phyloP scores from a whole-genome alignment of 192 early-diverging fungal species.

The Kappamyces sp. region DNA sequence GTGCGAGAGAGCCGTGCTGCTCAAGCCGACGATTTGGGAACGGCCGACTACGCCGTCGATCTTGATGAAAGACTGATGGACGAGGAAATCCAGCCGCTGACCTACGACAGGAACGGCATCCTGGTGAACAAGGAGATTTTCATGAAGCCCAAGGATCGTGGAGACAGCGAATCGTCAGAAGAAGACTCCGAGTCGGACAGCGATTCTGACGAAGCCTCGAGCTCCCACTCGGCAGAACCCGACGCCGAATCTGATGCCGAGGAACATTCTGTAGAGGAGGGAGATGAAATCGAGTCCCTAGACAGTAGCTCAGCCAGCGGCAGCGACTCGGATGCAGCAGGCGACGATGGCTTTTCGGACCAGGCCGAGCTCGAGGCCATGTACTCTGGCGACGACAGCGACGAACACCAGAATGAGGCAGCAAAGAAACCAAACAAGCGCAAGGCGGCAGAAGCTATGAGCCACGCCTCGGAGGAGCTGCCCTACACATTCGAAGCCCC shows the following conservation, averaged over 20 bases:
- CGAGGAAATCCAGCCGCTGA: conserved; percentile 34
- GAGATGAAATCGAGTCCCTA: conserved; percentile 8
- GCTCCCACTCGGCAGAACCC: conserved; percentile 5
- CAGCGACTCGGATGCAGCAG: conserved; percentile 32
- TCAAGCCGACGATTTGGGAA: conserved; percentile 49
- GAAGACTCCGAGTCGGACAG: conserved; percentile 35
- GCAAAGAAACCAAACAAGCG: conserved; percentile 28
- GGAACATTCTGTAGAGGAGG: conserved; percentile 22
- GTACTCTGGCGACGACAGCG: conserved; percentile 25
- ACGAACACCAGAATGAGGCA: conserved; percentile 27
- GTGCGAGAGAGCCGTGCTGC: conserved; percentile 20
- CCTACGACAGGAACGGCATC: conserved; percentile 45
- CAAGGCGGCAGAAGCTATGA: conserved; percentile 18
- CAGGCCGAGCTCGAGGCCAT: conserved; percentile 24
- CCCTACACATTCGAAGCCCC: conserved; percentile 87
- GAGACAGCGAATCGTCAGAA: conserved; percentile 36
- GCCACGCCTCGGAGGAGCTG: conserved; percentile 43
- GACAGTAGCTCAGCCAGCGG: neutral
- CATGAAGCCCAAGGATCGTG: conserved; percentile 20
- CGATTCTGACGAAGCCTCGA: conserved; percentile 27
- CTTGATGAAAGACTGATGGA: conserved; percentile 19
- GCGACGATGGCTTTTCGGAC: conserved; percentile 19
- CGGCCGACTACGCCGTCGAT: conserved; percentile 21
- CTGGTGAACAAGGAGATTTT: conserved; percentile 50
- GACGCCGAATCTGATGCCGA: conserved; percentile 55